Base-by-base conservation (phyloP, 345 rosid species). In the Salix viminalis region DNA sequence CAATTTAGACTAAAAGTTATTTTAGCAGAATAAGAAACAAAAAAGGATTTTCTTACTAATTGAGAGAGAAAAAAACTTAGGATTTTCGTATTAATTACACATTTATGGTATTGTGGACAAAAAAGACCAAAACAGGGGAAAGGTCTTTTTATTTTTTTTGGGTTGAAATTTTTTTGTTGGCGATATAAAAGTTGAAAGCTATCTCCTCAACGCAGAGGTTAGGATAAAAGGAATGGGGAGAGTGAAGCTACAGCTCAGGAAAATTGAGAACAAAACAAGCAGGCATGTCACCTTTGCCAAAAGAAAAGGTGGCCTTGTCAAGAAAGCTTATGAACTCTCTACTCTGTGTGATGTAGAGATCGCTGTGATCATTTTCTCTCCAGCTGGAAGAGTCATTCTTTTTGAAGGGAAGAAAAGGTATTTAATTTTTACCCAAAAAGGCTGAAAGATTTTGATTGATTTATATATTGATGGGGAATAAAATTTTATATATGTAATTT, bases 281-380 rank as follows among this genome's bases (percentile, higher is more conserved):
- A 80, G 82, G 58, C 79, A 74, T 42, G 77, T 83, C 26, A 75
- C 75, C 15, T 83, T 77, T 56, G 65, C 84, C 72, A 77, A 77
- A 52, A 83, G 84, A 44, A 83, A 83, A 77, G 67, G 56, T 67
- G 84, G 84, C 46, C 75, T 83, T 68, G 26, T 77, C 42, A 83
- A 83, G 72, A 83, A 83, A 83, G 84, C 86, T 67, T 75, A 80
- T 75, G 84, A 80, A 56, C 79, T 83, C 52, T 80, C 79, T 11
- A 72, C 77, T 16, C 65, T 83, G 7, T 83, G 86, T 71, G 81
- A 83, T 67, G 48, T 75, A 37, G 79, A 77, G 11, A 21, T 83
- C 61, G 75, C 73, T 77, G 75, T 83, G 4, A 14, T 80, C 41
- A 23, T 80, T 7, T 83, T 80, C 28, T 77, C 82, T 58, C 86